Evolutionary conservation across 106 monocot genomes (phyloP).

Genomic region (Posidonia australis): DNA sequence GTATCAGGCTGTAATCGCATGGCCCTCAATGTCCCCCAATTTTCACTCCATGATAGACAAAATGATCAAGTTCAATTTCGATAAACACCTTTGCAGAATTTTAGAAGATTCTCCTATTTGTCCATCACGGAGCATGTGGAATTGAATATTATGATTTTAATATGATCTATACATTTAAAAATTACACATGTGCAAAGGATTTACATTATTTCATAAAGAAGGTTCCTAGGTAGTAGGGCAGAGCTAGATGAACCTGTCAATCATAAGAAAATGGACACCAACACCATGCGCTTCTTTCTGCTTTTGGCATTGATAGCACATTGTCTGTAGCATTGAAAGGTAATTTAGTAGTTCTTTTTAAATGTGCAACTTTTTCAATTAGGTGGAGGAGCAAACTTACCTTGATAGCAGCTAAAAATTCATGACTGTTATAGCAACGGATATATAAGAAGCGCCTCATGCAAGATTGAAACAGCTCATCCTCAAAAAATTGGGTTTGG

Average conservation of each 20-base stretch:
- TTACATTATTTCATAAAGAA: background rate
- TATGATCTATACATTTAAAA: background rate
- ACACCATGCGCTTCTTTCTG: slow-evolving; percentile 39
- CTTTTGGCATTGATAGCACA: slow-evolving; percentile 23
- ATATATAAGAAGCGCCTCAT: slow-evolving; percentile 90
- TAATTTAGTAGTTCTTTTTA: background rate
- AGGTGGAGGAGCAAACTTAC: slow-evolving; percentile 16
- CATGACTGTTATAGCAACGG: slow-evolving; percentile 66
- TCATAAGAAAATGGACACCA: slow-evolving; percentile 58
- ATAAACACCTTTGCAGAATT: too few relatives aligned
- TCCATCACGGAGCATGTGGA: too few relatives aligned
- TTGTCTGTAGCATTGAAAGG: slow-evolving; percentile 34
- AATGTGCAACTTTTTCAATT: background rate
- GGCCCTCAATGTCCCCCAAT: too few relatives aligned
- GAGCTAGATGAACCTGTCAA: slow-evolving; percentile 55
- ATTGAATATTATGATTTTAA: background rate
- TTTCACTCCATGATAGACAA: too few relatives aligned
- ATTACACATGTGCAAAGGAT: background rate
- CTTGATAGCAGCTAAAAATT: slow-evolving; percentile 83
- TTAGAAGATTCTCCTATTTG: too few relatives aligned
- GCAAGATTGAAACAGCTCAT: slow-evolving; percentile 59
- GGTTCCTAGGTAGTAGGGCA: background rate
- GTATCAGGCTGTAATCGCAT: too few relatives aligned
- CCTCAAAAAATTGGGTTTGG: slow-evolving; percentile 18
- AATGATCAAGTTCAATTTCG: too few relatives aligned